Base-by-base conservation (phyloP, 352 stramenopile species). In the Pythium insidiosum region DNA sequence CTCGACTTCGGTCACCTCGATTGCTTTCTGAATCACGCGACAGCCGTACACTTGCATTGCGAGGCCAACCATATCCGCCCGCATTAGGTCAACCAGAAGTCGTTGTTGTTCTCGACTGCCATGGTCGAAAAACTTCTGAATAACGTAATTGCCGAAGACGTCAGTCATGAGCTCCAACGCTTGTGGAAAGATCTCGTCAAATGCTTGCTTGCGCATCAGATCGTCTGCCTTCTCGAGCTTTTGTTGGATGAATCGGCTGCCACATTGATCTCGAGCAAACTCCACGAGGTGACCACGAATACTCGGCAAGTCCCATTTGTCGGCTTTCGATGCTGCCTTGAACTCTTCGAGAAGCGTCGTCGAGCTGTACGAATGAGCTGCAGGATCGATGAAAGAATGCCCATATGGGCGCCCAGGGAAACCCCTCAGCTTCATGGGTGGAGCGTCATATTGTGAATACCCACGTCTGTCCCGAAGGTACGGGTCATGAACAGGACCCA, bases 81-180 rank as follows among this genome's bases (percentile, higher is more conserved):
- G 80, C 51, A 99, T 95, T 37, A 80, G 42, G 36, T 78, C 62
- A 43, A 91, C 66, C 7, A 98, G 66, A 24, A 86, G 47, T 28
- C 84, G 72, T 38, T 95, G 85, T 50, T 98, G 89, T 15, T 93
- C 67, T 16, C 68, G 26, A 6, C 71, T 96, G 21, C 94, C 94
- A 66, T 97, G 94, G 43, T 98, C 91, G 47, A 98, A 89, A 25
- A 98, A 83, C 56, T 98, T 98, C 63, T 99, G 96, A 29, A 99
- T 95, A 21, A 99, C 96, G 54, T 99, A 99, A 64, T 99, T 99
- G 15, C 96, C 96, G 63, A 99, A 99, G 6, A 99, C 95, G 45
- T 95, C 84, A 23, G 76, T 89, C 85, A 96, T 96, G 34, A 96
- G 54, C 34, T 70, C 23, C 16, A 94, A 62, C 13, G 74, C 82